Base-by-base conservation (phyloP, 805 yeast species). In the Starmera amethionina region DNA sequence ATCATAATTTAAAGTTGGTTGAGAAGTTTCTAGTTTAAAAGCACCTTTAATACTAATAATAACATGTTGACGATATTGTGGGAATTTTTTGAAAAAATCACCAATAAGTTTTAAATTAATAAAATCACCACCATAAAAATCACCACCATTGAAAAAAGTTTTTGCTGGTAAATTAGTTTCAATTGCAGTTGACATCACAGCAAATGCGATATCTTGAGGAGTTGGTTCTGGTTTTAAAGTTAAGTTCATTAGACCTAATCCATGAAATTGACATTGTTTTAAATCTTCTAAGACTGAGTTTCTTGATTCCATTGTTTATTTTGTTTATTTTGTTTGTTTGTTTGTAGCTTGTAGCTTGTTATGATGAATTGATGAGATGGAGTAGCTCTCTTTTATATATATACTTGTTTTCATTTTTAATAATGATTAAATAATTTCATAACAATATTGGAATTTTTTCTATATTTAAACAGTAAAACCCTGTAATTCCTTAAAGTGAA, bases 241-340 rank as follows among this genome's bases (percentile, higher is more conserved):
- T 56, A 84, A 67, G 41, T 82, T 74, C 96, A 88, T 85, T 46
- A 86, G 69, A 35, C 96, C 96, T 48, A 73, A 77, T 35, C 95
- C 95, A 41, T 36, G 25, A 8, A 22, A 22, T 6, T 22, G 7
- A 22, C 27, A 22, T 7, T 22, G 7, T 22, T 22, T 6, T 22
- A 22, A 22, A 22, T 22, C 27, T 22, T 3, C 9, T 22, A 22
- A 22, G 27, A 22, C 27, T 22, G 27, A 22, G 27, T 22, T 22
- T 22, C 27, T 22, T 22, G 27, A 22, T 22, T 22, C 27, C 27
- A 22, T 22, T 22, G 27, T 22, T 22, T 4, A 4, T 22, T 22
- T 22, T 22, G 25, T 22, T 22, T 22, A 7, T 22, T 22, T 22
- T 22, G 7, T 4, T 22, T 22, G 25, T 22, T 22, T 22, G 25